These are phyloP conservation scores for Ilyonectria sp. DNA, from an alignment of 2,329 filamentous ascomycete genomes.

Conservation along the genomic window DNA sequence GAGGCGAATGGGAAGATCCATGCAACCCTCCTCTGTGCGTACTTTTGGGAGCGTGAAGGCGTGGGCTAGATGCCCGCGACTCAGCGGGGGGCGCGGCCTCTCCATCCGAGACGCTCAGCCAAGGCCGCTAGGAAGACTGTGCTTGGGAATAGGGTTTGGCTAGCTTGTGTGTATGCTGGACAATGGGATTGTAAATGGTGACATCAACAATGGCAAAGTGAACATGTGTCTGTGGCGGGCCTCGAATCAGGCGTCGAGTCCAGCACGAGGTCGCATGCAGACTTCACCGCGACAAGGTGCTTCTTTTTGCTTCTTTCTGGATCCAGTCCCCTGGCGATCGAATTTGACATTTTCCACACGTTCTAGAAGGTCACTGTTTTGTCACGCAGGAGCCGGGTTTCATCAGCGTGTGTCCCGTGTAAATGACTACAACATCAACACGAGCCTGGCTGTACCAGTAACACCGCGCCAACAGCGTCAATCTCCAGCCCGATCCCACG, in stretches of 20 bases:
- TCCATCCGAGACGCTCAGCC: not conserved
- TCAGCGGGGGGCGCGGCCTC: not conserved
- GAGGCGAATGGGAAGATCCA: not conserved
- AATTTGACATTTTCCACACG: too few relatives aligned
- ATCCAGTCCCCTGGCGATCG: not conserved
- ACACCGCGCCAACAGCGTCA: not conserved
- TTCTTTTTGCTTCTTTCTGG: slow-evolving; percentile 3
- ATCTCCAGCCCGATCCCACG: not conserved
- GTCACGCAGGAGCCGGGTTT: not conserved
- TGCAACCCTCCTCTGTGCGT: not conserved
- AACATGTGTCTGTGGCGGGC: not conserved
- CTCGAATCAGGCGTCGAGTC: not conserved
- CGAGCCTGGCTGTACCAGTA: not conserved
- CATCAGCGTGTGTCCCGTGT: not conserved
- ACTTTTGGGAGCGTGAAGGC: not conserved
- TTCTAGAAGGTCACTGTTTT: not conserved
- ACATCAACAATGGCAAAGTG: not conserved
- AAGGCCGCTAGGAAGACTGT: not conserved
- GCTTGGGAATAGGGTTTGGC: not conserved
- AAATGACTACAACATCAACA: not conserved
- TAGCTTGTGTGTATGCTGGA: not conserved
- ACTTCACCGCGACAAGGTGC: too few relatives aligned
- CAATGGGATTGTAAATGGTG: not conserved
- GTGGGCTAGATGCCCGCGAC: not conserved
- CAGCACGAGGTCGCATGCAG: not conserved